Percentiles rank a stretch among this genome's conserved stretches.
Conservation (phyloP, 1,284 basidiomycete genomes). For the Fomitopsis schrenkii region DNA sequence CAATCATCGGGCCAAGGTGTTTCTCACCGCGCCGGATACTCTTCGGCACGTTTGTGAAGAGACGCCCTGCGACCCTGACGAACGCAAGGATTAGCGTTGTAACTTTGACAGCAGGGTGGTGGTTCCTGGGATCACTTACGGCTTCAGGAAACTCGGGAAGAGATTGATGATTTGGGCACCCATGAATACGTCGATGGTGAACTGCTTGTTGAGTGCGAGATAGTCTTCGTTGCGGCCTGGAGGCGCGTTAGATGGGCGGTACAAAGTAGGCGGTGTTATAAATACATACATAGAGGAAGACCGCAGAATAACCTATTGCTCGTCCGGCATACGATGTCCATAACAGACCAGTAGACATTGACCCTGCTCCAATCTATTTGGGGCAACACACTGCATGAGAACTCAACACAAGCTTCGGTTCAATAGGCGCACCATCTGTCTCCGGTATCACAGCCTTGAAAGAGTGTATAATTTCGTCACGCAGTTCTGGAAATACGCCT, state of each 20-base stretch:
- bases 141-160: constrained; percentile 35
- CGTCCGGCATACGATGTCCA: constrained; percentile 33
- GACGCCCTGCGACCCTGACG: constrained; percentile 8
- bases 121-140: neutral
- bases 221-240: constrained; percentile 36
- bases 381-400: neutral
- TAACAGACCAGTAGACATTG: constrained; percentile 23
- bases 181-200: constrained; percentile 27
- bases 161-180: constrained; percentile 24
- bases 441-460: constrained; percentile 4
- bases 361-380: constrained; percentile 20
- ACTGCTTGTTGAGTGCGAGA: constrained; percentile 30
- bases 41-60: constrained; percentile 3
- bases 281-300: constrained; percentile 30
- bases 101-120: neutral
- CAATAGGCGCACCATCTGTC: constrained; percentile 16
- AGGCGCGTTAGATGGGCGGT: too few species aligned
- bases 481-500: constrained; percentile 13
- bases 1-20: constrained; percentile 17
- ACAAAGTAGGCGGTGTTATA: too few species aligned
- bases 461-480: constrained; percentile 14
- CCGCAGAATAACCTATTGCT: constrained; percentile 45
- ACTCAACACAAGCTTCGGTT: neutral
- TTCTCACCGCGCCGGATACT: neutral
- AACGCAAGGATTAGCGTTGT: neutral